Evolutionary conservation across 202 grass and related monocot genomes (phyloP).

Genomic region (Tripidium arundinaceum): DNA sequence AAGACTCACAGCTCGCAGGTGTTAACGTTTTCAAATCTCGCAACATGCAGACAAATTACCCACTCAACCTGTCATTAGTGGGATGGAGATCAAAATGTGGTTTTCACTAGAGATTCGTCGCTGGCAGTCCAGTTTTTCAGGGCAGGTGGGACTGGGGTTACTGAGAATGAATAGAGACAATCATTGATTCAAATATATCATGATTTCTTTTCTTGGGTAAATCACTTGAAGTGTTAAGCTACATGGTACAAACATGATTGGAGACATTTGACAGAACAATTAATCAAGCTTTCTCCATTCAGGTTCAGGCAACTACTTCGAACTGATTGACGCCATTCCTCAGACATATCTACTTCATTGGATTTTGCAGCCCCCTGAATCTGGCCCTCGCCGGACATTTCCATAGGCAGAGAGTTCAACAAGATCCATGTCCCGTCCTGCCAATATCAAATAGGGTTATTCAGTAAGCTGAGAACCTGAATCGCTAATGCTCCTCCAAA

Average conservation of each 20-base stretch:
- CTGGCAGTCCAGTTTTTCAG: not conserved
- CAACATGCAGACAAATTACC: not conserved
- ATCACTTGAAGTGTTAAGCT: conserved; percentile 32
- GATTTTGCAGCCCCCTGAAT: conserved; percentile 87
- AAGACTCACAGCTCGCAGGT: not conserved
- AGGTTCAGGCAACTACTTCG: conserved; percentile 6
- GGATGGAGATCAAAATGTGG: not conserved
- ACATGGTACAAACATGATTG: conserved; percentile 22
- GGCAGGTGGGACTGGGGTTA: not conserved
- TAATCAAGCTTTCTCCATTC: conserved; percentile 16
- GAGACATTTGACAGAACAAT: conserved; percentile 1
- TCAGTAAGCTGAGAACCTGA: not conserved
- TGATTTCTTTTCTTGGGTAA: conserved; percentile 6
- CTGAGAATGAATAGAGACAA: not conserved
- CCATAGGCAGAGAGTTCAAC: too few relatives aligned
- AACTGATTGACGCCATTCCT: conserved; percentile 28
- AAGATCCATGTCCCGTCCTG: conserved; percentile 91
- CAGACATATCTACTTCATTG: conserved; percentile 49
- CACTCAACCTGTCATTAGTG: too few relatives aligned
- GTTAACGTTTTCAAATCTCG: not conserved
- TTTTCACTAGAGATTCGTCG: not conserved
- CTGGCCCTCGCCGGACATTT: too few relatives aligned
- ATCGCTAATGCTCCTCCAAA: conserved; percentile 12
- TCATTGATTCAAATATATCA: conserved; percentile 4
- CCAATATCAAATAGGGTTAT: conserved; percentile 19